Evolutionary conservation across 768 basidiomycete species (phyloP), one percentile per base, ranked within the genome.

Genomic region (Panaeolus papilionaceus): DNA sequence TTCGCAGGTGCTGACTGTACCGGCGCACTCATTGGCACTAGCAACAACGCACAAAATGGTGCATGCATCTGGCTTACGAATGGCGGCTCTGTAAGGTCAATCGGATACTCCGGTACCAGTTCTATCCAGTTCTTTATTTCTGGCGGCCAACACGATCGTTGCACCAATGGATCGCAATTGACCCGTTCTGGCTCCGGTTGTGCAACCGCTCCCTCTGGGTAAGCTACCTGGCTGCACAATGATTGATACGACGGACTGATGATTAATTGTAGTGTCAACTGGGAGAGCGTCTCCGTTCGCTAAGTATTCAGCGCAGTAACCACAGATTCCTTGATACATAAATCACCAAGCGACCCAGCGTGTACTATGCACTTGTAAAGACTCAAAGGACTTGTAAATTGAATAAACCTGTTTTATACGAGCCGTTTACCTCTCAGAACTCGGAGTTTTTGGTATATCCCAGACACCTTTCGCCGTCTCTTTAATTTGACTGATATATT

Each of bases 41-140:
- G 26, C 44, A 44, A 49, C 63, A 23, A 49, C 0, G 65, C 49
- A 16, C 14, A 63, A 38, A 4, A 63, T 64, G 64, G 16, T 16
- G 20, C 47, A 66, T 73, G 72, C 45, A 10, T 71, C 58, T 64
- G 6, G n/a, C 61, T 71, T 9, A 42, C 42, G n/a, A 68, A 66
- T 33, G 28, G 63, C 69, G 38, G 61, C 23, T 72, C 71, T 23
- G 47, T 62, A 5, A 73, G 63, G 69, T 71, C 72, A 26, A 64
- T 73, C 64, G 18, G 49, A 4, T 73, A 71, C 39, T 73, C 72
- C 20, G 72, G 71, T 39, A 39, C 70, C 69, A 38, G 67, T 26
- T 40, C 38, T 37, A 70, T 71, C 67, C 14, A 67, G 20, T 71
- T 73, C 70, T 71, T 18, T 62, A 23, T 63, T 3, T 70, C 70